phyloP scores from a whole-genome alignment of 176 grass and related monocot genomes.

The Raddia distichophylla region DNA sequence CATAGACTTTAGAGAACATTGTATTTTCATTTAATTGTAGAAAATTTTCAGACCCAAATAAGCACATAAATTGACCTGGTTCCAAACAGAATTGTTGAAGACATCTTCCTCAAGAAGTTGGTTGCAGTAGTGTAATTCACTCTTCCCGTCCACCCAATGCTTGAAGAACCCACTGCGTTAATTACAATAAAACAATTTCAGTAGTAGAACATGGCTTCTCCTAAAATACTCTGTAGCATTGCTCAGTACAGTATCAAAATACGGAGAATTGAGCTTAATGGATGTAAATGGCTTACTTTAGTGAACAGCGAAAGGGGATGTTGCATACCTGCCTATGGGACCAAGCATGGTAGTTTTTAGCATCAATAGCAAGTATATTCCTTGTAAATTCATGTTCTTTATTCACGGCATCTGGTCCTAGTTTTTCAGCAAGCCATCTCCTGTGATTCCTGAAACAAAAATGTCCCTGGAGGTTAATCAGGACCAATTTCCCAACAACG shows the following conservation, averaged over 20 bases:
- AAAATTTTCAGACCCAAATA: constrained; percentile 12
- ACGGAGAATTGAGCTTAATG: constrained; percentile 7
- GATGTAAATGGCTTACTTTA: constrained; percentile 19
- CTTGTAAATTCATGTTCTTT: constrained; percentile 82
- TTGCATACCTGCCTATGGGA: constrained; percentile 87
- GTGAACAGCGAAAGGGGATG: not conserved
- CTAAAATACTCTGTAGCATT: constrained; percentile 1
- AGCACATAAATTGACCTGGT: constrained; percentile 65
- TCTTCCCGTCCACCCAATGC: constrained; percentile 90
- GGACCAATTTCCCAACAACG: constrained; percentile 7
- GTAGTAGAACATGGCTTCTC: constrained; percentile 21
- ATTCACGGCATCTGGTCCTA: constrained; percentile 68
- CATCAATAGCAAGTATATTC: constrained; percentile 65
- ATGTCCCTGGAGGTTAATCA: constrained; percentile 10
- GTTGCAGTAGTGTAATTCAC: constrained; percentile 76
- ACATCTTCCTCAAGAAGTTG: constrained; percentile 81
- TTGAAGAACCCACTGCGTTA: constrained; percentile 91
- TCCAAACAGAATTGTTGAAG: constrained; percentile 99
- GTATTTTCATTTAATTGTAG: too few relatives aligned
- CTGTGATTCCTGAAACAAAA: constrained; percentile 75
- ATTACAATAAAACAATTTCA: constrained; percentile 28
- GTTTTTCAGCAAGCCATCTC: constrained; percentile 95
- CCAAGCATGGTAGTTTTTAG: constrained; percentile 98
- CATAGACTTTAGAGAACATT: too few relatives aligned
- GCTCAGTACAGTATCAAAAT: constrained; percentile 21